phyloP scores from a whole-genome alignment of 441 rosid genomes.

The Kokia cookei region DNA sequence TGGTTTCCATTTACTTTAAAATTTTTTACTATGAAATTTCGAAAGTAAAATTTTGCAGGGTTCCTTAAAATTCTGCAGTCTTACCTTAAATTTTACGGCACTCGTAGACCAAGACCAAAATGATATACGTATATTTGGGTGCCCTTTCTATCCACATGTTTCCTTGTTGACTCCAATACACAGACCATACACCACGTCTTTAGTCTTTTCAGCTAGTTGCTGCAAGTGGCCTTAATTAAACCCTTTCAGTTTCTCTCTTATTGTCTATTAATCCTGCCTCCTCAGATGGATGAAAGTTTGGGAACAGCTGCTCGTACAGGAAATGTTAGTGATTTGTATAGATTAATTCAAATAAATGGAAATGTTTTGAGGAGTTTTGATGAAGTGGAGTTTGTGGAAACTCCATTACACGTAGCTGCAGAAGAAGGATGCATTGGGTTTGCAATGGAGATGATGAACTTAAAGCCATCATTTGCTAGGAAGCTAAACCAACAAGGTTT shows the following conservation, averaged over 20 bases:
- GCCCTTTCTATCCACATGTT: no score
- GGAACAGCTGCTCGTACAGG: background rate
- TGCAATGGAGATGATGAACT: background rate
- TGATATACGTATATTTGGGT: no score
- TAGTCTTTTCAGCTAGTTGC: no score
- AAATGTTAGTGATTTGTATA: background rate
- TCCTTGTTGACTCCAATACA: no score
- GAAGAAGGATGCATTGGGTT: background rate
- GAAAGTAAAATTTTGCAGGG: no score
- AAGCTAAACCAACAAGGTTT: background rate
- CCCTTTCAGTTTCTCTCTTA: background rate
- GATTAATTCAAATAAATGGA: background rate
- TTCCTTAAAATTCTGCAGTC: no score
- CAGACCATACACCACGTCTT: no score
- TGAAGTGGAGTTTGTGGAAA: background rate
- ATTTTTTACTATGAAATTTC: no score
- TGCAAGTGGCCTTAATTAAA: background rate
- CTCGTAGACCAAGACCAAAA: no score
- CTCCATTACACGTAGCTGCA: background rate
- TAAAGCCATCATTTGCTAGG: background rate
- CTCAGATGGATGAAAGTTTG: background rate
- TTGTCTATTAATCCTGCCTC: background rate
- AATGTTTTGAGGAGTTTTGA: background rate
- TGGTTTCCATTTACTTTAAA: no score
- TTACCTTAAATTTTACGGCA: no score